A percentile compares a stretch with the other conserved stretches of the same genome.
phyloP scores from a whole-genome alignment of 2,329 filamentous ascomycete species.

The Fusarium ramigenum region DNA sequence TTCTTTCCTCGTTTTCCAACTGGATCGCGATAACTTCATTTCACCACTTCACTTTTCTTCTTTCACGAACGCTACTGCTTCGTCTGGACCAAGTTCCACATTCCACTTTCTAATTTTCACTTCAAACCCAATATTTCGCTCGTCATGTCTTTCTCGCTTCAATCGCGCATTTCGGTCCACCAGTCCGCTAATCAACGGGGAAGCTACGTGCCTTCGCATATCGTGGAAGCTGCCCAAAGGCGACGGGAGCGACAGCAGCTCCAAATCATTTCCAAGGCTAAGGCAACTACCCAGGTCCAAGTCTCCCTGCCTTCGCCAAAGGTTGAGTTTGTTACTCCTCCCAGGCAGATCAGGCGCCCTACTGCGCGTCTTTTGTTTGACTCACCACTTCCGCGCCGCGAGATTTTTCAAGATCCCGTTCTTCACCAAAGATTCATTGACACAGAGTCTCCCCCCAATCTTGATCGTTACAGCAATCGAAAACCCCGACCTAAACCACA shows the following conservation, averaged over 20 bases:
- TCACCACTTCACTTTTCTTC: background rate
- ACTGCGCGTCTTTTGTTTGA: conserved; percentile 21
- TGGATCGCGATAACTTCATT: background rate
- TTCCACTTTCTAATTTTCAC: conserved; percentile 2
- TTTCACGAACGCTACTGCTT: conserved; percentile 3
- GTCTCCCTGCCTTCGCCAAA: background rate
- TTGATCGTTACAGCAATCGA: background rate
- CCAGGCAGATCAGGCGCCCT: conserved; percentile 20
- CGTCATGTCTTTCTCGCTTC: conserved; percentile 18
- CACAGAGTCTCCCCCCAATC: conserved; percentile 6
- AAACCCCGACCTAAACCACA: background rate
- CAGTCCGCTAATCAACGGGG: conserved; percentile 18
- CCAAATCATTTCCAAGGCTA: background rate
- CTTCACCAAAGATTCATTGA: conserved; percentile 9
- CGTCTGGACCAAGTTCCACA: background rate
- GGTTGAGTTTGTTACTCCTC: conserved; percentile 12
- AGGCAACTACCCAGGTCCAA: background rate
- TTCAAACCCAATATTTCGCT: background rate
- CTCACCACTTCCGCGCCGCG: conserved; percentile 16
- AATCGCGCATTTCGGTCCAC: conserved; percentile 8
- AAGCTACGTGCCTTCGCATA: conserved; percentile 8
- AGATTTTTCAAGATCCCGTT: conserved; percentile 17
- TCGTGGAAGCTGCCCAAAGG: conserved; percentile 10
- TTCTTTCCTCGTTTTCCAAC: background rate
- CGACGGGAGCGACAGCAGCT: conserved; percentile 19